phyloP scores from a whole-genome alignment of 2,329 filamentous ascomycete species.

The Torrubiella hemipterigena region DNA sequence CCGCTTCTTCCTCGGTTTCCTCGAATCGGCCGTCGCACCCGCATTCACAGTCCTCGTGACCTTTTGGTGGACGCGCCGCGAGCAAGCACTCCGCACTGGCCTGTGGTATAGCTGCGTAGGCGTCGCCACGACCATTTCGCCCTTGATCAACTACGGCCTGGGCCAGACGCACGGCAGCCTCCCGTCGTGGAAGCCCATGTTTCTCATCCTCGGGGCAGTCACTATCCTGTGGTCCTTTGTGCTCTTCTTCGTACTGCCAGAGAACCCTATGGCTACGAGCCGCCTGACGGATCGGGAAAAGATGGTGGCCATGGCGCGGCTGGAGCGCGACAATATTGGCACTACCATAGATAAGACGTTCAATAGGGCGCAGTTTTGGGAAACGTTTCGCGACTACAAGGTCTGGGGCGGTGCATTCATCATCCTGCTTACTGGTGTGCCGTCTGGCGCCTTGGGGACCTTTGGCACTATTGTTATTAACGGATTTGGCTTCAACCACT shows the following conservation, averaged over 20 bases:
- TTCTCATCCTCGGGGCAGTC: slow-evolving; percentile 46
- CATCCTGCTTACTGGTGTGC: slow-evolving; percentile 25
- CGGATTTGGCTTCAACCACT: slow-evolving; percentile 16
- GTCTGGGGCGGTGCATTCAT: slow-evolving; percentile 45
- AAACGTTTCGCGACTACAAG: slow-evolving; percentile 38
- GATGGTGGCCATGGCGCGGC: slow-evolving; percentile 31
- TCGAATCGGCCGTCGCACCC: slow-evolving; percentile 25
- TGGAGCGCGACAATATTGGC: slow-evolving; percentile 18
- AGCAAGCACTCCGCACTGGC: slow-evolving; percentile 28
- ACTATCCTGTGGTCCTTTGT: slow-evolving; percentile 39
- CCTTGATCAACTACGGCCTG: slow-evolving; percentile 45
- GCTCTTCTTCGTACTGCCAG: slow-evolving; percentile 46
- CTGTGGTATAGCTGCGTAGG: slow-evolving; percentile 29
- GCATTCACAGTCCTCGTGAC: slow-evolving; percentile 4
- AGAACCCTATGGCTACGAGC: slow-evolving; percentile 48
- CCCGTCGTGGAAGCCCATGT: slow-evolving; percentile 43
- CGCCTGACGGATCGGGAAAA: slow-evolving; percentile 47
- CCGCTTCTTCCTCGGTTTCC: slow-evolving; percentile 27
- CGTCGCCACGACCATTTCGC: slow-evolving; percentile 48
- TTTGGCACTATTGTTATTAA: slow-evolving; percentile 16
- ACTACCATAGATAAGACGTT: slow-evolving; percentile 29
- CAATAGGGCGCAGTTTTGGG: slow-evolving; percentile 30
- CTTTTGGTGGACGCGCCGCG: slow-evolving; percentile 6
- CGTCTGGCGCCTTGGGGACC: slow-evolving; percentile 32
- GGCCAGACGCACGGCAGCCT: slow-evolving; percentile 40